Conservation (phyloP, 176 grass and related monocot genomes). For the Eleusine indica region DNA sequence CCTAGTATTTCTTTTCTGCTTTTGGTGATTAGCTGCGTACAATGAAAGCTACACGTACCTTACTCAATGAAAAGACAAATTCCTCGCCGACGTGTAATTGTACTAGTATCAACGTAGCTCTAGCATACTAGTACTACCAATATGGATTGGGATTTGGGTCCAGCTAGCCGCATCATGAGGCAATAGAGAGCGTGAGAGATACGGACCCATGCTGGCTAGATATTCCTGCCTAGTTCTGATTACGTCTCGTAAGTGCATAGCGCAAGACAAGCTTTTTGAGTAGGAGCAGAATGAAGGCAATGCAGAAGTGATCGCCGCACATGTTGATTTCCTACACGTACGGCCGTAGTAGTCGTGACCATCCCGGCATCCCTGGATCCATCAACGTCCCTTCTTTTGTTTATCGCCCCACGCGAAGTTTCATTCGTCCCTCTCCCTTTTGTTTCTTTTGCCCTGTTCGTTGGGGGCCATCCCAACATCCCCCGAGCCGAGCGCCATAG, state of each 20-base stretch:
- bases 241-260: neutral
- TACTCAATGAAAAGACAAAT: neutral
- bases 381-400: neutral
- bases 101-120: neutral
- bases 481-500: neutral
- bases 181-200: neutral
- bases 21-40: neutral
- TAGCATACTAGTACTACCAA: neutral
- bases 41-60: constrained; percentile 18
- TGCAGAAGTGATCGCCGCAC: neutral
- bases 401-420: constrained; percentile 1
- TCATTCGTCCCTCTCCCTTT: neutral
- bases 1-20: neutral
- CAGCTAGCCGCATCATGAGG: neutral
- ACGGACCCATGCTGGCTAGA: neutral
- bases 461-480: neutral
- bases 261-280: neutral
- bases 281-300: neutral
- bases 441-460: neutral
- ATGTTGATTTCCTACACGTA: neutral
- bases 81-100: neutral
- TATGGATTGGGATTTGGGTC: no score
- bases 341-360: no score
- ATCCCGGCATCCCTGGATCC: neutral
- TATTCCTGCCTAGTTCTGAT: constrained; percentile 34